Evolutionary conservation across 345 rosid species (phyloP).

Genomic region (Streptanthus diversifolius): DNA sequence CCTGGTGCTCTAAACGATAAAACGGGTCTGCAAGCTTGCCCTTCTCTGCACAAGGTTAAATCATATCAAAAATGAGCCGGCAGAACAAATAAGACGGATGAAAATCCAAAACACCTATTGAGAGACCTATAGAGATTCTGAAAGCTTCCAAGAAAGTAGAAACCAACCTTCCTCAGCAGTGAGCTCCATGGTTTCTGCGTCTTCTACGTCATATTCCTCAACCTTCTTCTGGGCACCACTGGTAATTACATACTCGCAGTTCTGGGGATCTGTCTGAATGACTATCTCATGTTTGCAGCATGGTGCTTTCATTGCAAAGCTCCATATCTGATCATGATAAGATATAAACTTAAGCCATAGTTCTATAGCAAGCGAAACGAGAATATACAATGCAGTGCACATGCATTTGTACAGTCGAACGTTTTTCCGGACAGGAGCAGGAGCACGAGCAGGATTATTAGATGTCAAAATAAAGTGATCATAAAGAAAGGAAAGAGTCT

Average conservation of each 20-base stretch:
- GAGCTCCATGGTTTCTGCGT: constrained; percentile 88
- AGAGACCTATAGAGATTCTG: neutral
- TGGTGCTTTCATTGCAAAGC: constrained; percentile 88
- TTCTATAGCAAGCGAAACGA: neutral
- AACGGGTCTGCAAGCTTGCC: constrained; percentile 95
- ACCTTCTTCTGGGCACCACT: constrained; percentile 86
- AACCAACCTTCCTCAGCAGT: constrained; percentile 91
- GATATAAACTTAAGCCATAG: constrained; percentile 9
- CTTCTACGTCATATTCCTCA: constrained; percentile 86
- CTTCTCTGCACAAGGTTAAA: constrained; percentile 49
- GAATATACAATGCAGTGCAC: neutral
- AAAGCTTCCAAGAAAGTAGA: neutral
- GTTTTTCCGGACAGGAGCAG: neutral
- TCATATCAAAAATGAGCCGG: neutral
- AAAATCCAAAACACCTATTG: neutral
- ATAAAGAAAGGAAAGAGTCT: neutral
- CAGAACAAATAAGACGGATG: neutral
- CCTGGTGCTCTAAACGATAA: constrained; percentile 93
- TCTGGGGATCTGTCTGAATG: constrained; percentile 95
- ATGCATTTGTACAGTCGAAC: neutral
- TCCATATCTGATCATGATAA: constrained; percentile 75
- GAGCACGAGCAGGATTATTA: neutral
- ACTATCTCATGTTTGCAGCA: constrained; percentile 93
- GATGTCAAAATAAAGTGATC: neutral
- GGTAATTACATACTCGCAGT: constrained; percentile 82